Conservation (phyloP, 202 grass and related monocot genomes). For the Zizania palustris region DNA sequence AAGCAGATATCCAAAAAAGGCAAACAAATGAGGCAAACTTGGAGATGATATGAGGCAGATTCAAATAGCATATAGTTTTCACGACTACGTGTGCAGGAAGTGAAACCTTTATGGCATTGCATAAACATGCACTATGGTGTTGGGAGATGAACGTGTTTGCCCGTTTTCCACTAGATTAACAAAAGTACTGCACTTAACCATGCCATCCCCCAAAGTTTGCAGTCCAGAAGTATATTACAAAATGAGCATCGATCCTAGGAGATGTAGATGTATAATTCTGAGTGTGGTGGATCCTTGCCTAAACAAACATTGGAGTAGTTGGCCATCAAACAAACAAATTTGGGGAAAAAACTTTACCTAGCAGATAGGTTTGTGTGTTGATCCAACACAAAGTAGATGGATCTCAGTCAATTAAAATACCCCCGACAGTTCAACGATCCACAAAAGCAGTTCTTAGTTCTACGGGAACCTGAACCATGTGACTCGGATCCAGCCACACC, state of each 20-base stretch:
- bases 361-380: slow-evolving; percentile 24
- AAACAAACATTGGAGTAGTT: not conserved
- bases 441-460: slow-evolving; percentile 73
- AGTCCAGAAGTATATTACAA: not conserved
- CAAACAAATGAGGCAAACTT: not conserved
- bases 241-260: not conserved
- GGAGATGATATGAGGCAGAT: not conserved
- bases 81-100: not conserved
- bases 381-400: slow-evolving; percentile 39
- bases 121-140: not conserved
- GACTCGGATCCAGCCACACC: slow-evolving; percentile 55
- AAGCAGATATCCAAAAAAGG: not conserved
- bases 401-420: slow-evolving; percentile 50
- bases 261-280: slow-evolving; percentile 13
- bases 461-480: slow-evolving; percentile 37
- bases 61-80: slow-evolving; percentile 10
- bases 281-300: not conserved
- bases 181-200: slow-evolving; percentile 13
- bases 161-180: slow-evolving; percentile 12
- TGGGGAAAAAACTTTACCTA: slow-evolving; percentile 36
- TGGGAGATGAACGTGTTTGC: slow-evolving; percentile 18
- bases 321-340: slow-evolving; percentile 12
- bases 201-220: not conserved
- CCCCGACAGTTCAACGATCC: slow-evolving; percentile 63
- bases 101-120: not conserved